Evolutionary conservation across 106 monocot species (phyloP).

Genomic region (Allium cepa): DNA sequence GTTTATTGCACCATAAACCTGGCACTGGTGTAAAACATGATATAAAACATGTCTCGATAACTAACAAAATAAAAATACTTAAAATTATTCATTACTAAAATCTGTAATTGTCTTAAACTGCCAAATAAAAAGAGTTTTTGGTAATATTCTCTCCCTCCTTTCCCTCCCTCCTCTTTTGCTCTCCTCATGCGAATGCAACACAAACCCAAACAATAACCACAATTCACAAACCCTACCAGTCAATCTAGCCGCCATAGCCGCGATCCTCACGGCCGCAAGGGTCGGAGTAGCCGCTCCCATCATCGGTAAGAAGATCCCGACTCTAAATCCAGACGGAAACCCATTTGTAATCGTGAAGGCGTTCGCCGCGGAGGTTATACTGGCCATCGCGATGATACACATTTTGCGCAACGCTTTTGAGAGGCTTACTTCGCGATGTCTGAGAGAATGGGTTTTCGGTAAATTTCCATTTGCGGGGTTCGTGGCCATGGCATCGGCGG

Average conservation of each 20-base stretch:
- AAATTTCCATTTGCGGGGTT: no score
- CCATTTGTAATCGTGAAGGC: constrained; percentile 49
- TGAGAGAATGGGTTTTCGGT: constrained; percentile 17
- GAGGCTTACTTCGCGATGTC: constrained; percentile 41
- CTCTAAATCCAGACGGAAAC: constrained; percentile 31
- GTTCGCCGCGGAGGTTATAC: constrained; percentile 57
- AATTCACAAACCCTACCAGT: constrained; percentile 12
- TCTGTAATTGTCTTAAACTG: no score
- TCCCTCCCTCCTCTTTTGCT: no score
- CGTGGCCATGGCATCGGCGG: constrained; percentile 60
- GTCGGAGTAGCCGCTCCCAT: constrained; percentile 41
- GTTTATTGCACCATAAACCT: no score
- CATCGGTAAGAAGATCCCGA: constrained; percentile 24
- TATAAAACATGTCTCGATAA: no score
- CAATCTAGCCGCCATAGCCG: constrained; percentile 48
- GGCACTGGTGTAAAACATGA: no score
- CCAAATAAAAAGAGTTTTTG: no score
- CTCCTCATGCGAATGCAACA: constrained; percentile 11
- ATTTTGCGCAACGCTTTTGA: constrained; percentile 54
- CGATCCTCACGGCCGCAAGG: constrained; percentile 40
- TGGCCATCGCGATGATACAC: constrained; percentile 48
- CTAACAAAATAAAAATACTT: no score
- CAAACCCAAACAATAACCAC: background rate
- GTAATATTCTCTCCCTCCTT: no score
- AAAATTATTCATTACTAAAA: no score